Evolutionary conservation across 176 grass and related monocot genomes (phyloP).

Genomic region (Thalia dealbata): DNA sequence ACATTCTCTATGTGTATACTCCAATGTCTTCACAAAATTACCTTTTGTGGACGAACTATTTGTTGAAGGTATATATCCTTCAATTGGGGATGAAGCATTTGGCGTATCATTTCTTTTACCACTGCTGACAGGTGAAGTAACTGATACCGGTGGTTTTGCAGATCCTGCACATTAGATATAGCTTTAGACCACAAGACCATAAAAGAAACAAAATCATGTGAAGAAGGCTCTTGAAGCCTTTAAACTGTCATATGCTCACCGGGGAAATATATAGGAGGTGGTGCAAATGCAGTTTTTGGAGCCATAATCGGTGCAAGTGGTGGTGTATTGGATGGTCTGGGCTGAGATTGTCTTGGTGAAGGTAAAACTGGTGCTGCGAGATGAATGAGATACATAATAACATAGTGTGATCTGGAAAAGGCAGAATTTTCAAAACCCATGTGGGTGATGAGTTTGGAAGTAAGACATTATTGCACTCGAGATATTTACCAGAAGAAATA

Average conservation of each 20-base stretch:
- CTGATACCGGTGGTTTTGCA: conserved; percentile 24
- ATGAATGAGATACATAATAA: conserved; percentile 14
- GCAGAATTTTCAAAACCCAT: not conserved
- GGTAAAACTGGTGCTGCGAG: conserved; percentile 1
- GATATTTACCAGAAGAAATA: conserved; percentile 1
- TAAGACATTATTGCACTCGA: too few relatives aligned
- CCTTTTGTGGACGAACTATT: conserved; percentile 41
- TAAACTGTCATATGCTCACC: conserved; percentile 22
- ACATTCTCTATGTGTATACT: too few relatives aligned
- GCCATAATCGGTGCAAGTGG: conserved; percentile 33
- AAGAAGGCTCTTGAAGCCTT: not conserved
- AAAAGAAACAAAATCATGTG: conserved; percentile 2
- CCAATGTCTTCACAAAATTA: conserved; percentile 14
- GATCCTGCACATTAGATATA: conserved; percentile 43
- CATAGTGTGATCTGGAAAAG: not conserved
- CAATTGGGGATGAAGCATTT: conserved; percentile 41
- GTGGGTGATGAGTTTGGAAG: not conserved
- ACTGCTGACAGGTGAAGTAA: conserved; percentile 23
- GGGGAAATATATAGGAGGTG: conserved; percentile 32
- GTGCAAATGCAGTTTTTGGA: conserved; percentile 31
- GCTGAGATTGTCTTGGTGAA: conserved; percentile 20
- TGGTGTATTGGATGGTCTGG: conserved; percentile 29
- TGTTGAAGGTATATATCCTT: conserved; percentile 20
- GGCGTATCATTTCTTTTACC: conserved; percentile 25
- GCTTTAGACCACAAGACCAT: conserved; percentile 2